These are phyloP conservation scores for Botrytis tulipae DNA, from an alignment of 2,329 filamentous ascomycete genomes.

Conservation along the genomic window DNA sequence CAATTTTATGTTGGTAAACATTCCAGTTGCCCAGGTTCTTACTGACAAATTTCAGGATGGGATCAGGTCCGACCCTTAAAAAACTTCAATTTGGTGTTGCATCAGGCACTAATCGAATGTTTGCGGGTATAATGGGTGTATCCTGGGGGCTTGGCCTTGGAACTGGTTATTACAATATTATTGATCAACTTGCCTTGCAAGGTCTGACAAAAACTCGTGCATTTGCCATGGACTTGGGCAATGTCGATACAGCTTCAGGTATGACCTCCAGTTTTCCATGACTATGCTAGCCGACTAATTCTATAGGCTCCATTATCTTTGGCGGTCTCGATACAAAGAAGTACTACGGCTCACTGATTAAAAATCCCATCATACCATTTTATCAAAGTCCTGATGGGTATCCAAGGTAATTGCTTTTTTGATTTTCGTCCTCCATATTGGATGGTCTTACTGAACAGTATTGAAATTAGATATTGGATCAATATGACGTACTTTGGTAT, in stretches of 20 bases:
- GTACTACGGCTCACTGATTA: slow-evolving; percentile 26
- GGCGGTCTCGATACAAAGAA: slow-evolving; percentile 31
- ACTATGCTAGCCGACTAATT: not conserved
- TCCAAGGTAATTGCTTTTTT: slow-evolving; percentile 16
- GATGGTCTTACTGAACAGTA: slow-evolving; percentile 8
- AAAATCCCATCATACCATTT: slow-evolving; percentile 26
- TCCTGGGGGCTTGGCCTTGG: slow-evolving; percentile 13
- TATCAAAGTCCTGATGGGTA: slow-evolving; percentile 23
- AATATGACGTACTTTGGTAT: slow-evolving; percentile 28
- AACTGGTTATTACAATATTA: slow-evolving; percentile 25
- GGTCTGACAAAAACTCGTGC: slow-evolving; percentile 28
- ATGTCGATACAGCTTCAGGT: slow-evolving; percentile 26
- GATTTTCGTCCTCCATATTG: not conserved
- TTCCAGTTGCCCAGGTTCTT: not conserved
- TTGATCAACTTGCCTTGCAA: slow-evolving; percentile 25
- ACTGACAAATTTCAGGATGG: slow-evolving; percentile 1
- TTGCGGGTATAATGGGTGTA: slow-evolving; percentile 24
- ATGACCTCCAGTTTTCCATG: not conserved
- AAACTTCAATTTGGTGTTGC: slow-evolving; percentile 22
- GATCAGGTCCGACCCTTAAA: slow-evolving; percentile 12
- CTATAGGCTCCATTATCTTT: slow-evolving; percentile 28
- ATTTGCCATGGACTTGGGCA: slow-evolving; percentile 27
- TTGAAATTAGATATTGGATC: slow-evolving; percentile 28
- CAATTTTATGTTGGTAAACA: slow-evolving; percentile 7
- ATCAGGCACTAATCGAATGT: slow-evolving; percentile 10